Conservation (phyloP, 1,139 yeast genomes). For the Suhomyces guaymorum region DNA sequence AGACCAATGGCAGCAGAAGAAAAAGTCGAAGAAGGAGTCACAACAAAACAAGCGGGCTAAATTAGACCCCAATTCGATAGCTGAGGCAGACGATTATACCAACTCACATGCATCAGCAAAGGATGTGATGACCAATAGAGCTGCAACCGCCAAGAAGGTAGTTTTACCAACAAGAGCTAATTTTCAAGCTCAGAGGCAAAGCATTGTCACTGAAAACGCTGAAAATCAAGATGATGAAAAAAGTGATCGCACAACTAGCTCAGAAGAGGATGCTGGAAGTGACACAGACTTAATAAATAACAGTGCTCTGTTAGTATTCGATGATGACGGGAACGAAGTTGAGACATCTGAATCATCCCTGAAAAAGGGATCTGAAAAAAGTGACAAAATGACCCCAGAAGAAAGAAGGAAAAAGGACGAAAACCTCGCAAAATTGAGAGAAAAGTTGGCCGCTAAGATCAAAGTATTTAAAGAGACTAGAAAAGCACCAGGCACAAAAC, state of each 20-base stretch:
- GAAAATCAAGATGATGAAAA: constrained; percentile 19
- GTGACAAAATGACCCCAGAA: constrained; percentile 40
- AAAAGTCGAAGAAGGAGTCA: constrained; percentile 67
- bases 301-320: constrained; percentile 57
- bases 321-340: constrained; percentile 77
- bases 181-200: no score
- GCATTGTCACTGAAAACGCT: constrained; percentile 14
- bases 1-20: constrained; percentile 88
- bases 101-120: constrained; percentile 58
- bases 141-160: constrained; percentile 59
- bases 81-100: constrained; percentile 43
- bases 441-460: constrained; percentile 73
- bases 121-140: constrained; percentile 61
- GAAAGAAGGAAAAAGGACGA: constrained; percentile 52
- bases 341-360: constrained; percentile 18
- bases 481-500: constrained; percentile 86
- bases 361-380: constrained; percentile 23
- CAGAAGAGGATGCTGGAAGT: constrained; percentile 7
- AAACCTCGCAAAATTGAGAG: constrained; percentile 65
- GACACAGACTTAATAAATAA: constrained; percentile 26
- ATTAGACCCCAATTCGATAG: constrained; percentile 66
- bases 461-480: constrained; percentile 71
- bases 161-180: constrained; percentile 42
- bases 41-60: constrained; percentile 66
- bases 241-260: constrained; percentile 19